A percentile compares a stretch with the other conserved stretches of the same genome.
Conservation (phyloP, 73 alveolate species). For the Blepharisma stoltei region DNA sequence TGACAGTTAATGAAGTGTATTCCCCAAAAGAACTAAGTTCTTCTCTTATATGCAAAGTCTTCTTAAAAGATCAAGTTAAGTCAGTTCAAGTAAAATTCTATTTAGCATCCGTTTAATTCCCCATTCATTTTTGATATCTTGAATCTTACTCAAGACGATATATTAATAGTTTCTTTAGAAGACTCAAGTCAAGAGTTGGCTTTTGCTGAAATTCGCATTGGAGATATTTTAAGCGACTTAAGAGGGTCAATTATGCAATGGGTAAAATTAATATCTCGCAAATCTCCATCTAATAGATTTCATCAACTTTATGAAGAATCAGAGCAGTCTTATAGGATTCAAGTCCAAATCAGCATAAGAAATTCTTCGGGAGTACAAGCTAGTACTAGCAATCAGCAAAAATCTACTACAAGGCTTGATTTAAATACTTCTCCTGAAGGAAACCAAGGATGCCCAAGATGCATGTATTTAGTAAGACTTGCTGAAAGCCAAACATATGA, state of each 20-base stretch:
- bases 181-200: neutral
- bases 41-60: neutral
- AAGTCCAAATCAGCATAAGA: neutral
- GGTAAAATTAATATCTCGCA: too few relatives aligned
- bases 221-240: neutral
- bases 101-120: slow-evolving; percentile 8
- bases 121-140: neutral
- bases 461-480: neutral
- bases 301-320: too few relatives aligned
- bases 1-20: too few relatives aligned
- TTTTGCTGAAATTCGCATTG: slow-evolving; percentile 1
- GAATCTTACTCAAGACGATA: neutral
- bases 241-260: neutral
- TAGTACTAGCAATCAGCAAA: neutral
- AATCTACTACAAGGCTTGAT: neutral
- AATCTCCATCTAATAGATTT: too few relatives aligned
- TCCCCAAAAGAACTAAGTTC: too few relatives aligned
- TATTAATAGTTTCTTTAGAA: neutral
- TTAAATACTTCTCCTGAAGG: neutral
- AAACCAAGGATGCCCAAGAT: slow-evolving; percentile 1
- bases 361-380: neutral
- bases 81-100: slow-evolving; percentile 2
- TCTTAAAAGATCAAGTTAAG: slow-evolving; percentile 5
- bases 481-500: slow-evolving; percentile 21
- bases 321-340: neutral